Evolutionary conservation across 805 yeast species (phyloP).

Genomic region (Saccharomycopsis capsularis): DNA sequence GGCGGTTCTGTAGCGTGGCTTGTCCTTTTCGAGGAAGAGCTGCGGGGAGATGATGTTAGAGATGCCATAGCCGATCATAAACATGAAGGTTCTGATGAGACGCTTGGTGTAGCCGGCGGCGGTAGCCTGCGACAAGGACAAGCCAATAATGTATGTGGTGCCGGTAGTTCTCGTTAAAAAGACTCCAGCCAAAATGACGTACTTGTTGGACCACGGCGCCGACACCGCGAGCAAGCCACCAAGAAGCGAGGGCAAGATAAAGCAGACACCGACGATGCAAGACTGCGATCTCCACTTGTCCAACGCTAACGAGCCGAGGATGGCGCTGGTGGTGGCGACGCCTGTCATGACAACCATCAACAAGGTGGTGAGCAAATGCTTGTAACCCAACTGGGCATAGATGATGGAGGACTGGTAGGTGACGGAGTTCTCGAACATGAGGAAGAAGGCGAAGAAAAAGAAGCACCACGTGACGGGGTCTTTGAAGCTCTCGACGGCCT

Average conservation of each 20-base stretch:
- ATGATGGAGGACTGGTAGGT: slow-evolving; percentile 46
- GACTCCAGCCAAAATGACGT: slow-evolving; percentile 39
- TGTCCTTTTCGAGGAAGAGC: slow-evolving; percentile 36
- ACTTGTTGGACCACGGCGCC: slow-evolving; percentile 29
- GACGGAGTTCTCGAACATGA: slow-evolving; percentile 46
- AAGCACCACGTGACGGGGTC: slow-evolving; percentile 45
- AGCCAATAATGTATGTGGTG: slow-evolving; percentile 26
- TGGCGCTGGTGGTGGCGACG: slow-evolving; percentile 36
- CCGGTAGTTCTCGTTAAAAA: slow-evolving; percentile 31
- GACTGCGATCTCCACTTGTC: slow-evolving; percentile 32
- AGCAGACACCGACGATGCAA: slow-evolving; percentile 33
- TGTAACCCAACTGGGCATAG: slow-evolving; percentile 38
- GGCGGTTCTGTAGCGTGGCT: slow-evolving; percentile 44
- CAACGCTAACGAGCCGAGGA: slow-evolving; percentile 33
- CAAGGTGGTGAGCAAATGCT: slow-evolving; percentile 40
- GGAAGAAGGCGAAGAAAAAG: slow-evolving; percentile 34
- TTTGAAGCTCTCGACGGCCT: slow-evolving; percentile 41
- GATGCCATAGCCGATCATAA: slow-evolving; percentile 54
- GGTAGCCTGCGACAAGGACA: slow-evolving; percentile 26
- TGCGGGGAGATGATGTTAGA: slow-evolving; percentile 53
- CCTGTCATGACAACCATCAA: slow-evolving; percentile 50
- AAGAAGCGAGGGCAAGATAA: slow-evolving; percentile 30
- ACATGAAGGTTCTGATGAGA: slow-evolving; percentile 40
- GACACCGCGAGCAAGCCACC: slow-evolving; percentile 29
- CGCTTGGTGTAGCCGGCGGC: slow-evolving; percentile 62